Percentiles rank a stretch among this genome's conserved stretches.
phyloP scores from a whole-genome alignment of 306 rosid species.

The Cyamopsis tetragonoloba region DNA sequence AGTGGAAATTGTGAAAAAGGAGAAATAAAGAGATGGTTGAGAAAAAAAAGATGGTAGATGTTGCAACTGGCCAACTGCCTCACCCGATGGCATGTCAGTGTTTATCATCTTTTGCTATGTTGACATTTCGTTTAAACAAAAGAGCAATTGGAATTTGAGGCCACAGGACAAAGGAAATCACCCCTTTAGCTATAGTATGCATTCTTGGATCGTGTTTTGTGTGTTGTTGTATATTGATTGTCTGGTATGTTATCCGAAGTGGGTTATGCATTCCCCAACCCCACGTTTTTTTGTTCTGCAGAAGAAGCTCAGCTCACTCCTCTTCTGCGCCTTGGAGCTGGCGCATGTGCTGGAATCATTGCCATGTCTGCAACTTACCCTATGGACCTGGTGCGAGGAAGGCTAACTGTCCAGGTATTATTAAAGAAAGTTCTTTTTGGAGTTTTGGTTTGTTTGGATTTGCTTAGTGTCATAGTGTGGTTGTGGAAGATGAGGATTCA shows the following conservation, averaged over 20 bases:
- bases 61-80: not conserved
- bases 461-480: not conserved
- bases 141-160: no score
- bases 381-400: constrained; percentile 68
- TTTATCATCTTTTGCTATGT: not conserved
- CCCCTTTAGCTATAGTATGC: not conserved
- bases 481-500: not conserved
- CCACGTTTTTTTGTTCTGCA: constrained; percentile 25
- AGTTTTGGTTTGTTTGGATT: constrained; percentile 9
- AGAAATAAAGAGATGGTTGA: not conserved
- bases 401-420: constrained; percentile 63
- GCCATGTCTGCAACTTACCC: constrained; percentile 81
- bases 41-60: not conserved
- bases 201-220: not conserved
- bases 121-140: not conserved
- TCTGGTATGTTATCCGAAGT: no score
- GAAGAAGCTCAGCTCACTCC: constrained; percentile 72
- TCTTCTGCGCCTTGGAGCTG: constrained; percentile 67
- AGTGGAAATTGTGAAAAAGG: not conserved
- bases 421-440: not conserved
- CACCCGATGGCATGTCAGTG: not conserved
- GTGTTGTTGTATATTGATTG: no score
- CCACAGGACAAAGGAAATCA: not conserved
- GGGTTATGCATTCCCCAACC: not conserved
- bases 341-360: constrained; percentile 74